phyloP scores from a whole-genome alignment of 2,329 filamentous ascomycete genomes.

The Colletotrichum brevisporum region DNA sequence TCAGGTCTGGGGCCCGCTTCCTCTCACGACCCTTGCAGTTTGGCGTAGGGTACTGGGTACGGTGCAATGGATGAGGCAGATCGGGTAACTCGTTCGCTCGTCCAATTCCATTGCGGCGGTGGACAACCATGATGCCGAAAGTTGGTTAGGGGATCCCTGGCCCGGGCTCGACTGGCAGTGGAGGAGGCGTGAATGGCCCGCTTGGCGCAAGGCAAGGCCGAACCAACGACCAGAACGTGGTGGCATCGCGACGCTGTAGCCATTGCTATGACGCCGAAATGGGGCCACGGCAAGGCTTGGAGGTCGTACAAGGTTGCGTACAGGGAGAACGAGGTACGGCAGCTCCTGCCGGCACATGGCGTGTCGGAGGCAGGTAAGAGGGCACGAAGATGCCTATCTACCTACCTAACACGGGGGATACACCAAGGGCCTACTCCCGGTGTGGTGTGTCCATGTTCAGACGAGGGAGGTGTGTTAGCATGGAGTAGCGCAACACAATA shows the following conservation, averaged over 20 bases:
- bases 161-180: constrained; percentile 17
- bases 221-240: constrained; percentile 16
- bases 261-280: constrained; percentile 33
- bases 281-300: constrained; percentile 17
- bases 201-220: constrained; percentile 16
- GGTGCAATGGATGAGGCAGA: constrained; percentile 8
- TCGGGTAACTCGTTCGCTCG: constrained; percentile 27
- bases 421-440: too few species aligned
- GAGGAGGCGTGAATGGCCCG: constrained; percentile 8
- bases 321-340: constrained; percentile 5
- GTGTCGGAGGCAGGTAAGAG: background rate
- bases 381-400: background rate
- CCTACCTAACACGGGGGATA: too few species aligned
- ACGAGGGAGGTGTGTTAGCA: too few species aligned
- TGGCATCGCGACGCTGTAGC: constrained; percentile 19
- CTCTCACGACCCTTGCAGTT: too few species aligned
- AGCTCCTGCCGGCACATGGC: constrained; percentile 1
- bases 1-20: too few species aligned
- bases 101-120: constrained; percentile 5
- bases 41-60: too few species aligned
- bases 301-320: constrained; percentile 24
- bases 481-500: too few species aligned
- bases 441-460: too few species aligned
- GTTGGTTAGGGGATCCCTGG: constrained; percentile 20
- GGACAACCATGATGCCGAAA: constrained; percentile 3